Conservation (phyloP, 2,329 filamentous ascomycete genomes). For the Fusarium redolens region DNA sequence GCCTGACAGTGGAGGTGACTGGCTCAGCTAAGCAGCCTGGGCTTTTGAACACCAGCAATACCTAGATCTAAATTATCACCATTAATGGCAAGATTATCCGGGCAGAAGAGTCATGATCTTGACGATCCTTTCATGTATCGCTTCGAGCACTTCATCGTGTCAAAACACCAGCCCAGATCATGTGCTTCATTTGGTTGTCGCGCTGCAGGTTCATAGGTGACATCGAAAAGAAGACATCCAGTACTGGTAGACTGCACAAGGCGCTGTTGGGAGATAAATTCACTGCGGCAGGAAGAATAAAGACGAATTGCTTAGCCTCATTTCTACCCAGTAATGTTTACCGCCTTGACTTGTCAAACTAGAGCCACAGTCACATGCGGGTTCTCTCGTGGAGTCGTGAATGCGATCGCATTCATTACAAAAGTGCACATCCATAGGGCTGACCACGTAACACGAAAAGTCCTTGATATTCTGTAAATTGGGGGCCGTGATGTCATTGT, state of each 20-base stretch:
- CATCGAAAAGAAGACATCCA: not conserved
- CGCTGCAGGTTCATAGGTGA: fast-evolving
- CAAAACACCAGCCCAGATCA: not conserved
- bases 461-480: not conserved
- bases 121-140: fast-evolving
- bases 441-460: too few relatives aligned
- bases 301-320: fast-evolving
- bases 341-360: fast-evolving
- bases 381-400: not conserved
- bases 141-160: not conserved
- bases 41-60: fast-evolving
- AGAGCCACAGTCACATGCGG: not conserved
- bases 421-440: not conserved
- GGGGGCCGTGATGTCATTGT: too few relatives aligned
- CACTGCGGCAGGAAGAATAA: too few relatives aligned
- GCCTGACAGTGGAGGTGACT: not conserved
- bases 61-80: not conserved
- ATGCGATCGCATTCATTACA: not conserved
- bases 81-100: fast-evolving
- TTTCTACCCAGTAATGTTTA: fast-evolving
- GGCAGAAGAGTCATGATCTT: not conserved
- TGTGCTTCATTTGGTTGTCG: too few relatives aligned
- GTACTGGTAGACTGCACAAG: too few relatives aligned
- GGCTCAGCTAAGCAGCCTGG: fast-evolving
- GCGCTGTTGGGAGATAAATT: not conserved